Percentiles rank a stretch among this genome's conserved stretches.
phyloP scores from a whole-genome alignment of 768 basidiomycete species.

The Suillus sp. region DNA sequence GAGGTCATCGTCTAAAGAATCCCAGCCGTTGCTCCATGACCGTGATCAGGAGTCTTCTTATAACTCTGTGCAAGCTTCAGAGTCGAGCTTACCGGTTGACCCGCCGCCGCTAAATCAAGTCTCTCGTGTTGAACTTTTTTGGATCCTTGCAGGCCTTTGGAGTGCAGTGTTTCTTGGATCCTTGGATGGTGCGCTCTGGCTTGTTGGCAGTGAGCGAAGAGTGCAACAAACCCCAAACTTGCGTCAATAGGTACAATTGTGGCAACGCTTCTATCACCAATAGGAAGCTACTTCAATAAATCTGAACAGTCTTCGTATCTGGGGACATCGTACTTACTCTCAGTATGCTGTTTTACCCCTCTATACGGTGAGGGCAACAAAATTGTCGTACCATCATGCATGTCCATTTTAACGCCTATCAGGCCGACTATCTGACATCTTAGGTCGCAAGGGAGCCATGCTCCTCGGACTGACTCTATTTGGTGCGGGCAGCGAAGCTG shows the following conservation, averaged over 20 bases:
- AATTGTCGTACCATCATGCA: conserved; percentile 7
- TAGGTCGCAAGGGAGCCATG: conserved; percentile 87
- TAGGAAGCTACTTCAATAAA: conserved; percentile 83
- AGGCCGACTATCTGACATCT: conserved; percentile 84
- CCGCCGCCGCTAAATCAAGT: conserved; percentile 44
- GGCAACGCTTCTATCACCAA: conserved; percentile 81
- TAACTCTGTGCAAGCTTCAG: conserved; percentile 41
- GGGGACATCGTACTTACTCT: conserved; percentile 85
- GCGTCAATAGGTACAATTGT: conserved; percentile 67
- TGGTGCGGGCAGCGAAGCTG: conserved; percentile 47
- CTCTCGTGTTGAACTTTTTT: conserved; percentile 56
- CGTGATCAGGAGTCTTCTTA: conserved; percentile 45
- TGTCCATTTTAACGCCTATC: conserved; percentile 26
- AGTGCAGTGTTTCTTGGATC: conserved; percentile 83
- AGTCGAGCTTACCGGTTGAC: conserved; percentile 27
- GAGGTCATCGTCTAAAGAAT: conserved; percentile 50
- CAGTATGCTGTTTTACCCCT: conserved; percentile 90
- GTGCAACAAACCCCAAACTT: conserved; percentile 10
- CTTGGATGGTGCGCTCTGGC: conserved; percentile 65
- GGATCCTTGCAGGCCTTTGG: conserved; percentile 81
- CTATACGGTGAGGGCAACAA: conserved; percentile 61
- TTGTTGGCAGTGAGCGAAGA: conserved; percentile 3
- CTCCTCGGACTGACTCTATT: conserved; percentile 82
- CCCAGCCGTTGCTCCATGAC: conserved; percentile 58
- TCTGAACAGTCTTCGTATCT: conserved; percentile 84